phyloP scores from a whole-genome alignment of 2,329 filamentous ascomycete genomes.

The Xenoacremonium recifei region DNA sequence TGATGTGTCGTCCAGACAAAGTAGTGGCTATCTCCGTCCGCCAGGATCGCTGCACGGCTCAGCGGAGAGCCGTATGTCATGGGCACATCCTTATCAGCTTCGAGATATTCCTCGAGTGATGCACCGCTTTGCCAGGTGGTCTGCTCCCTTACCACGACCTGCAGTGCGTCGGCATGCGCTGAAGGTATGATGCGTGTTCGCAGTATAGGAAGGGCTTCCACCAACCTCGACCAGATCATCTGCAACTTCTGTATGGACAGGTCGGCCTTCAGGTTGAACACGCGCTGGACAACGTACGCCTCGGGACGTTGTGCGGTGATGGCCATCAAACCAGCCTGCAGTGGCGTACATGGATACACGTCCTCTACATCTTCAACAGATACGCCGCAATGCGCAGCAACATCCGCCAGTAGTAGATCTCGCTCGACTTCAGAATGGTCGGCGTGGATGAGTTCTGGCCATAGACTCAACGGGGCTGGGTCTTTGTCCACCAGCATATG shows the following conservation, averaged over 20 bases:
- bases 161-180: not conserved
- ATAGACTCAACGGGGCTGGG: not conserved
- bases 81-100: not conserved
- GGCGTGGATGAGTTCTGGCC: not conserved
- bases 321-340: constrained; percentile 1
- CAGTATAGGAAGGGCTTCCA: not conserved
- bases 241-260: not conserved
- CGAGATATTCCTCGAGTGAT: not conserved
- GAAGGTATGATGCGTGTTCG: not conserved
- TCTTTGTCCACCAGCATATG: not conserved
- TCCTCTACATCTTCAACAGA: not conserved
- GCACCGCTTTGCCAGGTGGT: too few relatives aligned
- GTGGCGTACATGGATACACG: not conserved
- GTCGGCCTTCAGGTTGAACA: constrained; percentile 3
- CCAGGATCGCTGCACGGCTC: not conserved
- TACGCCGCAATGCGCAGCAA: constrained; percentile 5
- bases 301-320: constrained; percentile 6
- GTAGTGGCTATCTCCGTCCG: not conserved
- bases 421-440: not conserved
- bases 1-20: constrained; percentile 20
- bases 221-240: constrained; percentile 1
- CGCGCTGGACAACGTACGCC: constrained; percentile 6
- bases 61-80: not conserved
- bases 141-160: not conserved
- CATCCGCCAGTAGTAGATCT: not conserved